These are phyloP conservation scores for Penicillium pancosmium DNA, from an alignment of 495 filamentous ascomycete genomes.

Conservation along the genomic window DNA sequence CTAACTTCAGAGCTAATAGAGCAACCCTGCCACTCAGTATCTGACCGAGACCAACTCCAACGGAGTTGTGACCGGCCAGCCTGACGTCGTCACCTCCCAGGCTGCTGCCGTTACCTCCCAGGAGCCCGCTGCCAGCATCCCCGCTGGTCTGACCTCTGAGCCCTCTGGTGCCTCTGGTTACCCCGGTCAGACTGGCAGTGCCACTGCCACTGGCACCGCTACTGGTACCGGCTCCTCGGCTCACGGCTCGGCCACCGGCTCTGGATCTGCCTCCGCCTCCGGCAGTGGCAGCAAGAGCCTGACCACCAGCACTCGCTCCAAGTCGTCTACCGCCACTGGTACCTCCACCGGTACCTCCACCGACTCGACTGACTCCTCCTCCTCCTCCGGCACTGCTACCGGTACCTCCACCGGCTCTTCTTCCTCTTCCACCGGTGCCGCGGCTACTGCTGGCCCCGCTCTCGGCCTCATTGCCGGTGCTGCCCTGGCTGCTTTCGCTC, in stretches of 20 bases:
- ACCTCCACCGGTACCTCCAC: constrained; percentile 18
- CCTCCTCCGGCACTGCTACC: constrained; percentile 19
- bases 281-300: constrained; percentile 4
- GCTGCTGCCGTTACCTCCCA: constrained; percentile 43
- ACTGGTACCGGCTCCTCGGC: constrained; percentile 9
- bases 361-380: constrained; percentile 28
- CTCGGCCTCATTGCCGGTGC: constrained; percentile 50
- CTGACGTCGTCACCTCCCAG: constrained; percentile 37
- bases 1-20: constrained; percentile 15
- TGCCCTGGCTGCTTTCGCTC: constrained; percentile 47
- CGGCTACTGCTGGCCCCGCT: constrained; percentile 39
- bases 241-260: constrained; percentile 5
- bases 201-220: constrained; percentile 18
- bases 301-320: constrained; percentile 8
- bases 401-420: constrained; percentile 27
- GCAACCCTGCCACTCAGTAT: constrained; percentile 47
- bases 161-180: constrained; percentile 5
- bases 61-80: constrained; percentile 59
- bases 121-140: constrained; percentile 4
- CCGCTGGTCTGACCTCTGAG: constrained; percentile 41
- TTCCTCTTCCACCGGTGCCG: constrained; percentile 33
- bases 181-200: background rate
- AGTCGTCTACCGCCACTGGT: constrained; percentile 17
- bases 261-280: constrained; percentile 2
- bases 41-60: constrained; percentile 56